A percentile compares a stretch with the other conserved stretches of the same genome.
Evolutionary conservation across 139 green algal genomes (phyloP).

Genomic region (Tetradesmus obliquus): DNA sequence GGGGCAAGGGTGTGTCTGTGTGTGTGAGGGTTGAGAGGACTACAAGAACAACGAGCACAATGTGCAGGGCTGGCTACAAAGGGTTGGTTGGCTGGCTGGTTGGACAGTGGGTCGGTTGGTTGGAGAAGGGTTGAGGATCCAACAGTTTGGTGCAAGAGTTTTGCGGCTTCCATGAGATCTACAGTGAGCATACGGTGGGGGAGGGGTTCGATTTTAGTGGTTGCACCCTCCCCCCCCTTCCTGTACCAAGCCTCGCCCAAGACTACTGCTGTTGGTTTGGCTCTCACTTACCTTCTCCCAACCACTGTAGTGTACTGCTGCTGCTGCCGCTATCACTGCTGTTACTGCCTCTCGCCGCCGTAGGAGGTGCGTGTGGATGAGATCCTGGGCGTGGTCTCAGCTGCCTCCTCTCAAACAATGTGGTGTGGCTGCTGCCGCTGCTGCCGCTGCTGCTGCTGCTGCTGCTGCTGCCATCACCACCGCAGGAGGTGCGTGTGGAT

Average conservation of each 20-base stretch:
- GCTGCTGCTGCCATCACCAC: constrained; percentile 44
- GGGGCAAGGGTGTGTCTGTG: not conserved
- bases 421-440: constrained; percentile 45
- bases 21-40: constrained; percentile 69
- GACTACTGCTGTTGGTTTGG: too few species aligned
- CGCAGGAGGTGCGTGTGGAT: constrained; percentile 90
- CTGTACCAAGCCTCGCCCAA: too few species aligned
- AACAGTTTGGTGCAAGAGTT: too few species aligned
- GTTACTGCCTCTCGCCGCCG: not conserved
- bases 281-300: too few species aligned
- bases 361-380: constrained; percentile 93
- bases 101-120: too few species aligned
- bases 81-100: too few species aligned
- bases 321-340: not conserved
- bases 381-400: constrained; percentile 83
- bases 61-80: not conserved
- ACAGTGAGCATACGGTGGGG: too few species aligned
- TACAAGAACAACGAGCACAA: constrained; percentile 93
- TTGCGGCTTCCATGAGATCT: too few species aligned
- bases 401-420: constrained; percentile 38
- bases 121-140: too few species aligned
- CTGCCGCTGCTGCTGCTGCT: not conserved
- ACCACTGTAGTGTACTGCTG: not conserved
- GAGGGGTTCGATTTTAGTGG: too few species aligned
- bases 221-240: too few species aligned